Conservation (phyloP, 345 rosid species). For the Bretschneidera sinensis region DNA sequence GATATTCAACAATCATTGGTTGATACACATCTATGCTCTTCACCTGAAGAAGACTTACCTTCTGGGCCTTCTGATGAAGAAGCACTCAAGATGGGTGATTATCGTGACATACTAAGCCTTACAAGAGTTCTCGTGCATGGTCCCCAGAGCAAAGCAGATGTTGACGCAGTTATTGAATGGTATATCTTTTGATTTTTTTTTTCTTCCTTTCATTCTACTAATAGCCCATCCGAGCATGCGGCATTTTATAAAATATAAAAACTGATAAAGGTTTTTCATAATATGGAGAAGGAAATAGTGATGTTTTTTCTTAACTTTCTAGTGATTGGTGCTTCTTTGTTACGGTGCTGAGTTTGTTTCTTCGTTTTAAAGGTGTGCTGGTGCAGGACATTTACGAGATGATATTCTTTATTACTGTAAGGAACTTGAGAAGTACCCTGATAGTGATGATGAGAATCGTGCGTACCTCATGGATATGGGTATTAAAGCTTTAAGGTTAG, state of each 20-base stretch:
- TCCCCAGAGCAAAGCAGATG: conserved; percentile 90
- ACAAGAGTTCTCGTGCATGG: conserved; percentile 86
- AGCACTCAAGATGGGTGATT: conserved; percentile 82
- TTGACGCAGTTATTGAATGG: conserved; percentile 69
- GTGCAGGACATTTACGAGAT: conserved; percentile 84
- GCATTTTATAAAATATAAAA: background rate
- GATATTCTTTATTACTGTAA: conserved; percentile 68
- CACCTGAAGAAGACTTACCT: conserved; percentile 34
- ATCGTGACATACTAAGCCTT: conserved; percentile 93
- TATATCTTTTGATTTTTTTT: too few relatives aligned
- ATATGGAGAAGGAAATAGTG: background rate
- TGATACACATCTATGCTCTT: conserved; percentile 26
- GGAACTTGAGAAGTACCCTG: conserved; percentile 49
- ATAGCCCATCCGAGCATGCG: background rate
- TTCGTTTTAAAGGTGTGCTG: conserved; percentile 62
- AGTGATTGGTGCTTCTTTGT: background rate
- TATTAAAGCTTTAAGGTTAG: conserved; percentile 80
- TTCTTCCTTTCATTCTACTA: background rate
- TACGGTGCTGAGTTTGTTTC: conserved; percentile 15
- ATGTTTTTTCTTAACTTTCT: conserved; percentile 3
- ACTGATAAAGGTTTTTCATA: background rate
- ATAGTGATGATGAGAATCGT: conserved; percentile 55
- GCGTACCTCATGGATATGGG: conserved; percentile 75
- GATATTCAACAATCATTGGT: conserved; percentile 23
- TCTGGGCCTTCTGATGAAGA: conserved; percentile 61